Conservation (phyloP, 2,329 filamentous ascomycete species). For the Coniochaeta sp. region DNA sequence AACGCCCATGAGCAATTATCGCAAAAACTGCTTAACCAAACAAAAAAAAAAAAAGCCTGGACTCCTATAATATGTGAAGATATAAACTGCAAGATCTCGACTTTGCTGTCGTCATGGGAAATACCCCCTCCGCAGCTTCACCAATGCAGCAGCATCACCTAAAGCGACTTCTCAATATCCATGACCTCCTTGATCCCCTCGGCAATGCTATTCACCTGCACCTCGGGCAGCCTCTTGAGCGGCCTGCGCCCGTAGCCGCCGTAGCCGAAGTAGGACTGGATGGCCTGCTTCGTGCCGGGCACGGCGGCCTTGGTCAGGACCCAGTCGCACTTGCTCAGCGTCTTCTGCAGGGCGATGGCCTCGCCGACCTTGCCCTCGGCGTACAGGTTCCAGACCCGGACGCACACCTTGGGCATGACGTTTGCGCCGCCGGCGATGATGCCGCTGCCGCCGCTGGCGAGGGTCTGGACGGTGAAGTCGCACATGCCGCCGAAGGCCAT, state of each 20-base stretch:
- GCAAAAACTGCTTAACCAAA: neutral
- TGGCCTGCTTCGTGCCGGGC: constrained; percentile 76
- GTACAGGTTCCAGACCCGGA: constrained; percentile 71
- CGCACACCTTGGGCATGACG: constrained; percentile 75
- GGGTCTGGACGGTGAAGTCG: constrained; percentile 79
- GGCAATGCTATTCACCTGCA: constrained; percentile 42
- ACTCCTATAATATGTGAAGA: neutral
- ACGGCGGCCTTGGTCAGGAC: constrained; percentile 75
- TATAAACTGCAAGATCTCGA: neutral
- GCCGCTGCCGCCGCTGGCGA: constrained; percentile 69
- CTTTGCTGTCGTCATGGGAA: neutral
- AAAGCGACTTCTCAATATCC: constrained; percentile 53
- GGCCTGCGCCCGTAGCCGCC: constrained; percentile 69
- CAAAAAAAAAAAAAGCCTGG: neutral
- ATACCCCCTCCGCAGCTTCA: neutral
- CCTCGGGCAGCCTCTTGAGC: constrained; percentile 57
- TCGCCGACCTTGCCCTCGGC: constrained; percentile 65
- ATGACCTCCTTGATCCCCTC: constrained; percentile 56
- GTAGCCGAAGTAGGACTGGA: constrained; percentile 76
- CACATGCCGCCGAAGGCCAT: constrained; percentile 85
- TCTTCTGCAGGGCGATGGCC: constrained; percentile 66
- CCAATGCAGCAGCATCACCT: constrained; percentile 15
- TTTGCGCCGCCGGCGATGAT: constrained; percentile 85
- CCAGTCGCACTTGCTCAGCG: constrained; percentile 77
- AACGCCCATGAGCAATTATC: neutral